A percentile compares a stretch with the other conserved stretches of the same genome.
These are phyloP conservation scores for Xylariaceae sp. DNA, from an alignment of 2,329 filamentous ascomycete species.

Conservation along the genomic window DNA sequence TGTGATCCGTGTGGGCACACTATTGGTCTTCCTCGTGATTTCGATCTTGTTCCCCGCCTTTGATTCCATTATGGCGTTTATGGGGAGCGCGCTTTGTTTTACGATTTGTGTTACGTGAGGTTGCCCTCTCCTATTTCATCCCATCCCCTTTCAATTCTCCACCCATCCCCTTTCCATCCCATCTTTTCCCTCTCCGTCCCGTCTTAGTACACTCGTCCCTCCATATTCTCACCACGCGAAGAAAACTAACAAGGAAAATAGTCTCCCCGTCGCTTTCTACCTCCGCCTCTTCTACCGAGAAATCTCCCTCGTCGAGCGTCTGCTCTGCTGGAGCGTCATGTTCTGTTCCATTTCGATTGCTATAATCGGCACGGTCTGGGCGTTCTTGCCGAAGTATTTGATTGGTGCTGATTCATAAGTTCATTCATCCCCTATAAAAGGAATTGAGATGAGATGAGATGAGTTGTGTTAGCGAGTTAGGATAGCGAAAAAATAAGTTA, in stretches of 20 bases:
- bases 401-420: constrained; percentile 45
- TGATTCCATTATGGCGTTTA: constrained; percentile 84
- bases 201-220: no score
- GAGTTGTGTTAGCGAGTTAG: neutral
- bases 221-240: neutral
- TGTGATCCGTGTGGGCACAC: constrained; percentile 57
- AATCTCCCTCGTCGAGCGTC: constrained; percentile 57
- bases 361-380: constrained; percentile 75
- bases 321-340: constrained; percentile 64
- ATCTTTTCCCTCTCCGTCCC: no score
- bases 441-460: neutral
- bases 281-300: constrained; percentile 80
- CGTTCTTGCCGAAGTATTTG: constrained; percentile 74
- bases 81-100: constrained; percentile 87
- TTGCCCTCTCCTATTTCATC: neutral
- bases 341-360: constrained; percentile 65
- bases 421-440: neutral
- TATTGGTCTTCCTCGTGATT: constrained; percentile 69
- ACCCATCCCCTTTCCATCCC: no score
- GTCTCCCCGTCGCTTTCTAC: constrained; percentile 78
- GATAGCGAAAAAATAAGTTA: no score
- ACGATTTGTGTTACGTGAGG: constrained; percentile 79
- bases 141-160: no score
- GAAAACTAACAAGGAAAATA: constrained; percentile 18
- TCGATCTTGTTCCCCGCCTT: constrained; percentile 68